phyloP scores from a whole-genome alignment of 352 stramenopile species.

The Globisporangium carolinianum region DNA sequence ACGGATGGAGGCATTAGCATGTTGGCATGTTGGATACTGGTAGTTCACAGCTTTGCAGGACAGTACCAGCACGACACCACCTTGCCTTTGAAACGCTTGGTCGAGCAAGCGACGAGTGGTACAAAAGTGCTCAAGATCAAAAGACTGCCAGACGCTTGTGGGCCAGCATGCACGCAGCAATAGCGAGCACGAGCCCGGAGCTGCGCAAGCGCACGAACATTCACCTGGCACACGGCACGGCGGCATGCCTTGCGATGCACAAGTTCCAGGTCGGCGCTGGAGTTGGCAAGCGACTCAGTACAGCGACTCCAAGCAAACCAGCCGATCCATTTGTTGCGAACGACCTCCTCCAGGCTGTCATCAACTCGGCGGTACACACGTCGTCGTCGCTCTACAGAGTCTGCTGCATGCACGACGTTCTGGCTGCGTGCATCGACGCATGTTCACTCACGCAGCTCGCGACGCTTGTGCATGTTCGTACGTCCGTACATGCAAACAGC shows the following conservation, averaged over 20 bases:
- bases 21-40: too few species aligned
- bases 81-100: too few species aligned
- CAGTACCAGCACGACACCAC: too few species aligned
- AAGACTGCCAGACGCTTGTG: too few species aligned
- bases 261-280: constrained; percentile 13
- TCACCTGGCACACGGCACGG: constrained; percentile 2
- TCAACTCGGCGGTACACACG: constrained; percentile 21
- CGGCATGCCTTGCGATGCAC: constrained; percentile 13
- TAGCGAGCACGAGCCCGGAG: not conserved
- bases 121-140: too few species aligned
- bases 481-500: constrained; percentile 1
- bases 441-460: not conserved
- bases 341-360: constrained; percentile 24
- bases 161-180: not conserved
- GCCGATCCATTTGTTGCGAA: not conserved
- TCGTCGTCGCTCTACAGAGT: not conserved
- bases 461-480: not conserved
- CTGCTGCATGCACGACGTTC: too few species aligned
- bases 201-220: constrained; percentile 3
- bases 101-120: too few species aligned
- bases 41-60: too few species aligned
- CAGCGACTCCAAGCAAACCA: too few species aligned
- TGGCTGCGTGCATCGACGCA: too few species aligned
- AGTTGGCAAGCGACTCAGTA: not conserved
- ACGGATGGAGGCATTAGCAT: too few species aligned